A percentile compares a stretch with the other conserved stretches of the same genome.
Evolutionary conservation across 441 rosid genomes (phyloP).

Genomic region (Croton laevigatus): DNA sequence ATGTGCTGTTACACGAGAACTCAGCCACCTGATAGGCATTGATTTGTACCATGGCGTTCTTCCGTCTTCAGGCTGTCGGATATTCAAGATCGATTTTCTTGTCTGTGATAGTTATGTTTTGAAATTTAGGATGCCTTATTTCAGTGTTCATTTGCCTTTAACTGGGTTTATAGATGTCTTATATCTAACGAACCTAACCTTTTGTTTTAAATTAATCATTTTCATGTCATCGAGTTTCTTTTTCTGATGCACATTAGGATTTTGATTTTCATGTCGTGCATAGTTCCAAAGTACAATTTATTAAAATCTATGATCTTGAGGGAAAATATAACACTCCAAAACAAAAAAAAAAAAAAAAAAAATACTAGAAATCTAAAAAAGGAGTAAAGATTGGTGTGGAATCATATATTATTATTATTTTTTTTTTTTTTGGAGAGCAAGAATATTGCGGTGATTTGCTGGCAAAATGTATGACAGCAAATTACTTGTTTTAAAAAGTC

Average conservation of each 20-base stretch:
- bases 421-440: too few species aligned
- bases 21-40: conserved; percentile 38
- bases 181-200: conserved; percentile 4
- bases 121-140: neutral
- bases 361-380: too few species aligned
- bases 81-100: conserved; percentile 4
- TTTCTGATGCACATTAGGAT: neutral
- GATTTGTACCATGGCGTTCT: neutral
- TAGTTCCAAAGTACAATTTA: too few species aligned
- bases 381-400: too few species aligned
- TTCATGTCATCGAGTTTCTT: neutral
- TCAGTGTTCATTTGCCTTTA: neutral
- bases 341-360: too few species aligned
- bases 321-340: too few species aligned
- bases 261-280: neutral
- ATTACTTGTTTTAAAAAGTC: too few species aligned
- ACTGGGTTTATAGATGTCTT: neutral
- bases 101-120: neutral
- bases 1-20: conserved; percentile 85
- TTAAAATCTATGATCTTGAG: too few species aligned
- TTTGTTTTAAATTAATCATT: neutral
- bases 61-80: conserved; percentile 8
- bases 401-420: too few species aligned
- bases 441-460: too few species aligned
- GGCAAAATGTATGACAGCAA: too few species aligned